phyloP scores from a whole-genome alignment of 139 green algal species.

The Coelastrella sp. region DNA sequence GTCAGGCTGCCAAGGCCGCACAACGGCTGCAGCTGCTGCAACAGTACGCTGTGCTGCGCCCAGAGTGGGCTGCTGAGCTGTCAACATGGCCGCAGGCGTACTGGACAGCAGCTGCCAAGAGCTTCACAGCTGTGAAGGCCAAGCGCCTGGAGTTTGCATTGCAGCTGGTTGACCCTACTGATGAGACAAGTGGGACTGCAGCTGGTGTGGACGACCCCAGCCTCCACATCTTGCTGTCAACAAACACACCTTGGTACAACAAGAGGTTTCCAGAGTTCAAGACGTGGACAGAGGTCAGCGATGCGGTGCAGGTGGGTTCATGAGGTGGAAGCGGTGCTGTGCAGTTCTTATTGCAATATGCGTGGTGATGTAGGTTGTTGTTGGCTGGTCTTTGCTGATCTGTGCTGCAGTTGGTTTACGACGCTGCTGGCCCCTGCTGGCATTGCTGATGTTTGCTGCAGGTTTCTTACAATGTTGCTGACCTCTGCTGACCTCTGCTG shows the following conservation, averaged over 20 bases:
- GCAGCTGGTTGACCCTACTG: neutral
- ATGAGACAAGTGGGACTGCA: neutral
- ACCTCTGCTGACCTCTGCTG: too few species aligned
- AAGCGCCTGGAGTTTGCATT: constrained; percentile 21
- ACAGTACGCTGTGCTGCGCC: constrained; percentile 2
- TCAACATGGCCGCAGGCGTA: neutral
- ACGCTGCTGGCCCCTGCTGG: too few species aligned
- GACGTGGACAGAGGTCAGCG: neutral
- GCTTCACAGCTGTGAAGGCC: neutral
- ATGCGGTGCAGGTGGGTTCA: neutral
- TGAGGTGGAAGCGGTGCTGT: neutral
- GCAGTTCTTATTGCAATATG: neutral
- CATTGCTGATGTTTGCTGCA: too few species aligned
- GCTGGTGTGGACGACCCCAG: neutral
- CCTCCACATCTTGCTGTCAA: neutral
- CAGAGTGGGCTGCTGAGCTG: neutral
- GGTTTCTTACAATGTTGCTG: too few species aligned
- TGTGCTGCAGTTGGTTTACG: too few species aligned
- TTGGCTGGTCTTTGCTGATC: neutral
- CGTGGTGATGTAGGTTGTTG: neutral
- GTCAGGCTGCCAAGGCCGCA: neutral
- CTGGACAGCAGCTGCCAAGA: neutral
- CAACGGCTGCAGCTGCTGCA: constrained; percentile 7
- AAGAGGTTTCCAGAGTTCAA: neutral
- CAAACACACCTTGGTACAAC: neutral